Conservation (phyloP, 306 rosid species). For the Fragaria ananassa region DNA sequence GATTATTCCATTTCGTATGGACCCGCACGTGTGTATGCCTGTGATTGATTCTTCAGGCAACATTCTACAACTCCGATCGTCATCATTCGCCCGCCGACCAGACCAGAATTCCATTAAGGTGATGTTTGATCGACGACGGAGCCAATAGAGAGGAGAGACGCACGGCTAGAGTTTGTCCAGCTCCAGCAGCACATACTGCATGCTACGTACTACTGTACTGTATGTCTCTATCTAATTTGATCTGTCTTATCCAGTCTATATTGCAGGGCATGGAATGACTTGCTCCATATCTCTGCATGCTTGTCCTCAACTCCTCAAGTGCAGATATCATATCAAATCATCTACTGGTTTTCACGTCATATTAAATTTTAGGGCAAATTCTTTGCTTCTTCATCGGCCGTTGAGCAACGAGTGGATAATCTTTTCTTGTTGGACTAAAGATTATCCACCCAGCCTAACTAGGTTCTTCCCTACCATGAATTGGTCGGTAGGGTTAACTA, state of each 20-base stretch:
- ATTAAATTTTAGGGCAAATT: background rate
- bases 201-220: background rate
- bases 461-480: background rate
- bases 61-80: background rate
- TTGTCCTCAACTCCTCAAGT: background rate
- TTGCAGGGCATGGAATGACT: background rate
- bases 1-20: background rate
- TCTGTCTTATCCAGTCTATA: background rate
- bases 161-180: background rate
- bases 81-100: conserved; percentile 1
- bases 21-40: background rate
- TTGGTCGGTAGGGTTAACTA: background rate
- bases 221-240: background rate
- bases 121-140: background rate
- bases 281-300: background rate
- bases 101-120: background rate
- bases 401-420: too few species aligned
- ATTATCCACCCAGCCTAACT: too few species aligned
- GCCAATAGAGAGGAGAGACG: background rate
- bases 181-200: background rate
- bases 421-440: too few species aligned
- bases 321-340: background rate
- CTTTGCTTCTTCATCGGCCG: background rate
- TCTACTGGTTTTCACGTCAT: background rate
- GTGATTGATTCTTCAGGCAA: background rate